Conservation (phyloP, 2,329 filamentous ascomycete species). For the Trichoderma asperellum region DNA sequence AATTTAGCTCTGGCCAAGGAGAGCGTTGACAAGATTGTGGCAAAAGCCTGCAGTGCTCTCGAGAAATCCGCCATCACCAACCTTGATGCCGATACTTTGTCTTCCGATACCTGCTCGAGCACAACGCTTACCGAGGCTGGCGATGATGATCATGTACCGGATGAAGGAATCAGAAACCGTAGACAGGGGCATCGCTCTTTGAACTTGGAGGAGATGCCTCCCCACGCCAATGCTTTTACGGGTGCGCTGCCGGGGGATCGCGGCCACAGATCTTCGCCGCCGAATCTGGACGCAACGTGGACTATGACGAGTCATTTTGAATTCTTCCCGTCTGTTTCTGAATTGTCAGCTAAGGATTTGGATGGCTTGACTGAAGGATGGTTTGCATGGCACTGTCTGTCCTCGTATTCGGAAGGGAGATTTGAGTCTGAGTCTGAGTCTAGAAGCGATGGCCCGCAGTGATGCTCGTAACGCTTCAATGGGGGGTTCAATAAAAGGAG, state of each 20-base stretch:
- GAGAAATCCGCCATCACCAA: background rate
- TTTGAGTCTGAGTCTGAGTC: background rate
- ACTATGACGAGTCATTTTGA: background rate
- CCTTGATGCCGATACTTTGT: too few species aligned
- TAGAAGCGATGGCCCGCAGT: too few species aligned
- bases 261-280: background rate
- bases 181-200: background rate
- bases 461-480: background rate
- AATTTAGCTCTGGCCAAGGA: background rate
- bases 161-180: background rate
- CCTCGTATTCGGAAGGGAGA: background rate
- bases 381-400: too few species aligned
- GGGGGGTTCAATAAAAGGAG: background rate
- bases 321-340: too few species aligned
- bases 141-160: background rate
- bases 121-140: background rate
- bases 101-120: background rate
- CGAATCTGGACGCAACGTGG: background rate
- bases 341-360: too few species aligned
- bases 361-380: background rate
- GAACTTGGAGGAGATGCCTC: background rate
- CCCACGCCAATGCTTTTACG: background rate
- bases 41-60: background rate
- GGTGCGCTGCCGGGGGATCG: background rate
- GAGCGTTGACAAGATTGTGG: background rate